A percentile compares a stretch with the other conserved stretches of the same genome.
Conservation (phyloP, 2,329 filamentous ascomycete genomes). For the Aspergillus tubingensis region DNA sequence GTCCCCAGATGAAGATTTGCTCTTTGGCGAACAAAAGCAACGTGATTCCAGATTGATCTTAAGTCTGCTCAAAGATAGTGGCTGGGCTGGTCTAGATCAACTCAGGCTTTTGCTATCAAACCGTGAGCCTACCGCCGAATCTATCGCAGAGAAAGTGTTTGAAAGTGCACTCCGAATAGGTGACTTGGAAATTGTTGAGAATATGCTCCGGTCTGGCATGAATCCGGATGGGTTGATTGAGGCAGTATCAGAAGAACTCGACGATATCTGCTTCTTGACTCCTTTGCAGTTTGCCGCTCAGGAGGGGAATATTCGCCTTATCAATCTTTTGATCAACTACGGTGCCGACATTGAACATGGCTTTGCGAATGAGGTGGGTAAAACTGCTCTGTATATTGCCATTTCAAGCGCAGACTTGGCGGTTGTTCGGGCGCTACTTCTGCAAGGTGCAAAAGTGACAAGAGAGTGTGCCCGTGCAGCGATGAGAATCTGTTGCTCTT, state of each 20-base stretch:
- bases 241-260: neutral
- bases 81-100: neutral
- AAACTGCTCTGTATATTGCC: slow-evolving; percentile 5
- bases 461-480: neutral
- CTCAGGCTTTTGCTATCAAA: slow-evolving; percentile 4
- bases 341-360: slow-evolving; percentile 1
- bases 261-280: neutral
- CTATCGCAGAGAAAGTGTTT: slow-evolving; percentile 20
- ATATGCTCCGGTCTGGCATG: neutral
- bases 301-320: neutral
- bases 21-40: neutral
- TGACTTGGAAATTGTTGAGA: neutral
- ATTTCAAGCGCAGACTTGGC: neutral
- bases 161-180: slow-evolving; percentile 10
- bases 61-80: slow-evolving; percentile 3
- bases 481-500: too few relatives aligned
- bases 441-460: slow-evolving; percentile 4
- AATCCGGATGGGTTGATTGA: slow-evolving; percentile 3
- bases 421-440: neutral
- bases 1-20: neutral
- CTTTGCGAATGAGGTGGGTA: neutral
- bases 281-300: slow-evolving; percentile 4
- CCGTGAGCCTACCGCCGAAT: slow-evolving; percentile 20
- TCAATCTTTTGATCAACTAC: neutral
- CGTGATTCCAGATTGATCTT: neutral